phyloP scores from a whole-genome alignment of 257 asterid species.

The Capsicum chinense region DNA sequence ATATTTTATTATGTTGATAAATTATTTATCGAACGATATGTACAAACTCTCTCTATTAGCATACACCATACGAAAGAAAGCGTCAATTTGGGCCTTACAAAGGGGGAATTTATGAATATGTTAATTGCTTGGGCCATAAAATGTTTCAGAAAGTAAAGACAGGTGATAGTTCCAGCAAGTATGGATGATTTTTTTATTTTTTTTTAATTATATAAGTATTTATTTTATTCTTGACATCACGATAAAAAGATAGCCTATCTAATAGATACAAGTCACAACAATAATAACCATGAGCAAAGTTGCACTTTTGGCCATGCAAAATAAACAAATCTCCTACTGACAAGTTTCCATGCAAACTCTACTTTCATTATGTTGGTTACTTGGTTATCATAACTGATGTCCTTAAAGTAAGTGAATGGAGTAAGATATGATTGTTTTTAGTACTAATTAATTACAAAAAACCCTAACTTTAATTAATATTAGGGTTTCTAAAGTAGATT shows the following conservation, averaged over 20 bases:
- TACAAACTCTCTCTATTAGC: not conserved
- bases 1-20: not conserved
- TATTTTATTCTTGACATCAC: constrained; percentile 12
- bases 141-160: constrained; percentile 28
- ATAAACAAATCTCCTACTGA: constrained; percentile 17
- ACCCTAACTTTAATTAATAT: not conserved
- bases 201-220: not conserved
- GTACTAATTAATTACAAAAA: constrained; percentile 1
- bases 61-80: not conserved
- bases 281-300: not conserved
- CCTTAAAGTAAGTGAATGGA: constrained; percentile 30
- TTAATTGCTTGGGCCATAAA: constrained; percentile 10
- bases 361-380: constrained; percentile 6
- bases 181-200: not conserved
- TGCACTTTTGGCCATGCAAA: constrained; percentile 25
- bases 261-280: not conserved
- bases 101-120: not conserved
- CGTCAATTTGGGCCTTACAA: not conserved
- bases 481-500: constrained; percentile 33
- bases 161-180: constrained; percentile 15
- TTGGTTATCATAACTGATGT: constrained; percentile 27
- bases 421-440: constrained; percentile 4
- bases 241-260: not conserved
- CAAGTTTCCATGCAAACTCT: constrained; percentile 30
- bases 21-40: not conserved